Evolutionary conservation across 352 stramenopile species (phyloP).

Genomic region (Phytophthora fragariaefolia): DNA sequence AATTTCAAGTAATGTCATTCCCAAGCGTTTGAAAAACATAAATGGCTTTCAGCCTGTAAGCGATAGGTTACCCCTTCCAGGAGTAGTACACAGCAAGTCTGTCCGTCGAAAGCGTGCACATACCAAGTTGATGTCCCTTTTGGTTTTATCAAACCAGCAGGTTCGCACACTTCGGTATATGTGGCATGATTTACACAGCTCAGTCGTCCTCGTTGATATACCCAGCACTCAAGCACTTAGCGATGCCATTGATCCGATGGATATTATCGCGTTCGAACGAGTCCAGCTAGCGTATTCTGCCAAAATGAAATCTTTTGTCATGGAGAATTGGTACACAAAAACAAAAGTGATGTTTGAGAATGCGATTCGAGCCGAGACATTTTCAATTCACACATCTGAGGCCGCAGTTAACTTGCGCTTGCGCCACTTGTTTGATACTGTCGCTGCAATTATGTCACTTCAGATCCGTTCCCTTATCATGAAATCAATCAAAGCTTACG

Average conservation of each 20-base stretch:
- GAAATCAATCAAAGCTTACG: slow-evolving; percentile 69
- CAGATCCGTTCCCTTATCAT: slow-evolving; percentile 72
- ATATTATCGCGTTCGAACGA: slow-evolving; percentile 62
- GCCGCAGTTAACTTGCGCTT: slow-evolving; percentile 32
- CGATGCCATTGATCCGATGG: slow-evolving; percentile 29
- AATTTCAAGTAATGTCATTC: background rate
- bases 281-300: slow-evolving; percentile 58
- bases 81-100: slow-evolving; percentile 25
- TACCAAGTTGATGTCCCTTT: slow-evolving; percentile 41
- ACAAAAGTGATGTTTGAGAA: slow-evolving; percentile 59
- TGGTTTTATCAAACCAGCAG: slow-evolving; percentile 60
- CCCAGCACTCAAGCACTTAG: slow-evolving; percentile 39
- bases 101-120: slow-evolving; percentile 48
- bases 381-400: slow-evolving; percentile 31
- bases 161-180: slow-evolving; percentile 63
- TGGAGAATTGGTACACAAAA: slow-evolving; percentile 70
- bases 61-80: background rate
- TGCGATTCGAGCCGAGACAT: slow-evolving; percentile 32
- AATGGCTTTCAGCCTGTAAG: background rate
- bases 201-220: slow-evolving; percentile 55
- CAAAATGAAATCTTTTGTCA: slow-evolving; percentile 48
- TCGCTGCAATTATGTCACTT: slow-evolving; percentile 78
- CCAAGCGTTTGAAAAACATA: slow-evolving; percentile 1
- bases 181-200: slow-evolving; percentile 64
- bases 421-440: slow-evolving; percentile 64